Base-by-base conservation (phyloP, 257 asterid genomes). In the Solanum clarkiae region DNA sequence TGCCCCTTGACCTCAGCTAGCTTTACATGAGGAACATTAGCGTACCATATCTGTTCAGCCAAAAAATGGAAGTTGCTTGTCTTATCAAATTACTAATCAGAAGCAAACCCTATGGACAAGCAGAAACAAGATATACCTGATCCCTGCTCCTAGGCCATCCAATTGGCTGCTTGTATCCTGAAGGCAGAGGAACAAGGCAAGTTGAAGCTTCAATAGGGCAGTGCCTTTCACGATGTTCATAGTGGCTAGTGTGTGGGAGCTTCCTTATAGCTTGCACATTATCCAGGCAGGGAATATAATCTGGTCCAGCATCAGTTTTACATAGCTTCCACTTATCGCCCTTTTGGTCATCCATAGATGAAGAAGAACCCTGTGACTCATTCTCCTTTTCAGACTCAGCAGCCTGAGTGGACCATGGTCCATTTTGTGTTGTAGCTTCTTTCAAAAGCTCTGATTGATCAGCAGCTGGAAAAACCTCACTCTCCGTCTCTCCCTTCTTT, bases 101-200 rank as follows among this genome's bases (percentile, higher is more conserved):
- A 12, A 82, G 65, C 57, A 80, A 77, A 40, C 32, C 18, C 10
- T 47, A 51, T 3, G 68, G 56, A 77, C 32, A 45, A 14, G 20
- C n/a, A 13, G 57, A 29, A 68, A 60, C 40, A 29, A 77, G 63
- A 47, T 63, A 45, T 84, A 86, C 88, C 88, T 82, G 82, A 42
- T 86, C 88, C 57, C 88, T 82, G 86, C 88, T 86, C 82, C 66
- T 86, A 47, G 88, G 88, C 88, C 88, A 86, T 51, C 80, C 80
- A 81, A 86, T 82, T 20, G 88, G 45, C 80, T 71, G 55, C 59
- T 81, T 66, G 88, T 86, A 86, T 82, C 88, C 88, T 57, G 84
- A 47, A 45, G 88, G 88, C 18, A 86, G 68, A 69, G 88, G 88
- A 70, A 86, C 88, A 7, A 86, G 88, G 63, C 88, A 86, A 26